Base-by-base conservation (phyloP, 2,329 filamentous ascomycete genomes). In the Moelleriella libera region DNA sequence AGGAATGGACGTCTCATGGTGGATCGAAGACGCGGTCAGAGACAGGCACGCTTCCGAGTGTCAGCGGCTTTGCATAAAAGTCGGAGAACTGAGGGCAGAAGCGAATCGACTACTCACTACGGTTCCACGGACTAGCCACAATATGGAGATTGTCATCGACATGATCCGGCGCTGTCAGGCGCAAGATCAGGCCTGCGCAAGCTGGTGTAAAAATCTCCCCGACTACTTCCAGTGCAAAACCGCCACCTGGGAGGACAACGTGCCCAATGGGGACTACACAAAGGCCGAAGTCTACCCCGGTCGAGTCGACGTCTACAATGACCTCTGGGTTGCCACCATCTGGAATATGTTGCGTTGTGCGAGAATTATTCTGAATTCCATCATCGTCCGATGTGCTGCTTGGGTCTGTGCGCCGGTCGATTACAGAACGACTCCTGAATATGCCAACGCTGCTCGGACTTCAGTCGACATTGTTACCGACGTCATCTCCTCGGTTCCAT, bases 361-460 rank as follows among this genome's bases (percentile, higher is more conserved):
- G 6, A 67, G 78, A 3, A 65, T 82, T 30, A 69, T 76, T 46
- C 64, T 81, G 29, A 70, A 72, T 3, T 72, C 74, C 12, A 61
- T 77, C 12, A 69, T 75, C 39, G 72, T 81, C 10, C 72, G 78
- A 6, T 80, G 76, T 54, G 70, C 73, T 6, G 78, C 78, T 2
- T 81, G 77, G 76, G 65, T 76, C 29, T 76, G 74, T 57, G 66
- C 70, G 7, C 78, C 78, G 0, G 69, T 76, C 7, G 78, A 82
- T 58, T 81, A 80, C 55, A 68, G 77, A 41, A 80, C 76, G 1
- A 81, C 77, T 5, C 71, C 75, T 14, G 75, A 81, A 58, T 82
- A 81, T 52, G 75, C 75, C 9, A 70, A 70, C 0, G 72, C 74
- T 5, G 68, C 72, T 12, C 62, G 71, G 39, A 67, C 67, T 2